Percentiles rank a stretch among this genome's conserved stretches.
Conservation (phyloP, 2,329 filamentous ascomycete species). For the Apiospora saccharicola region DNA sequence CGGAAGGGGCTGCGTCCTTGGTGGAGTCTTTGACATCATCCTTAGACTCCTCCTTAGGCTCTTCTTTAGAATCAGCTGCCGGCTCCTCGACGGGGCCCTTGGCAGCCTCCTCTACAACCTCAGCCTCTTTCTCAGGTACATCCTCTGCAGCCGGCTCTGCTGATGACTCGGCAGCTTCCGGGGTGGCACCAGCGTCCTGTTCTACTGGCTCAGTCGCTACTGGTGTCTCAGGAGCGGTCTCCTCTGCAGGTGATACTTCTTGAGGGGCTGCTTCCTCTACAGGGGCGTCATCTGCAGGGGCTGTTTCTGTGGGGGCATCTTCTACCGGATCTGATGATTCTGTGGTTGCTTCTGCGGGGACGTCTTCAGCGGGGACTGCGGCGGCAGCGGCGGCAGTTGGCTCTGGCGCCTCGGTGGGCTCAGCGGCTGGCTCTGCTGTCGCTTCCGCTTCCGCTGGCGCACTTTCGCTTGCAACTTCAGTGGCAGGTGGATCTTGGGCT, state of each 20-base stretch:
- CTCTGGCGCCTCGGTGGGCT: neutral
- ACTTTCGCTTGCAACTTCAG: neutral
- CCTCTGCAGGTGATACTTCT: neutral
- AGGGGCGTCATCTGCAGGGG: neutral
- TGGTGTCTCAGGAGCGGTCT: conserved; percentile 19
- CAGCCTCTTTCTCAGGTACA: conserved; percentile 1
- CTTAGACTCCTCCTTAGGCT: conserved; percentile 22
- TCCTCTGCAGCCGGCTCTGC: neutral
- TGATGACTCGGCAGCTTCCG: conserved; percentile 16
- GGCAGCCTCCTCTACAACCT: neutral
- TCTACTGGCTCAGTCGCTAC: neutral
- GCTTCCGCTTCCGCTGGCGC: neutral
- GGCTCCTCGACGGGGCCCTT: conserved; percentile 22
- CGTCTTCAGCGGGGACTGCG: neutral
- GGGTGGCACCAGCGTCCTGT: neutral
- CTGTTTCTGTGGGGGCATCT: neutral
- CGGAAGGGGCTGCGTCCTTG: neutral
- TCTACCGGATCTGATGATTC: neutral
- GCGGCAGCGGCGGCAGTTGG: conserved; percentile 4
- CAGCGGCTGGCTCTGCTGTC: conserved; percentile 9
- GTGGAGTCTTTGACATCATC: conserved; percentile 6
- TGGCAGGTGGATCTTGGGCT: neutral
- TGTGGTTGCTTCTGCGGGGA: neutral
- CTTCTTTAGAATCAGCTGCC: conserved; percentile 20
- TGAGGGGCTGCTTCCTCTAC: neutral